Conservation (phyloP, 208 protist genomes). For the Acanthamoeba healyi region DNA sequence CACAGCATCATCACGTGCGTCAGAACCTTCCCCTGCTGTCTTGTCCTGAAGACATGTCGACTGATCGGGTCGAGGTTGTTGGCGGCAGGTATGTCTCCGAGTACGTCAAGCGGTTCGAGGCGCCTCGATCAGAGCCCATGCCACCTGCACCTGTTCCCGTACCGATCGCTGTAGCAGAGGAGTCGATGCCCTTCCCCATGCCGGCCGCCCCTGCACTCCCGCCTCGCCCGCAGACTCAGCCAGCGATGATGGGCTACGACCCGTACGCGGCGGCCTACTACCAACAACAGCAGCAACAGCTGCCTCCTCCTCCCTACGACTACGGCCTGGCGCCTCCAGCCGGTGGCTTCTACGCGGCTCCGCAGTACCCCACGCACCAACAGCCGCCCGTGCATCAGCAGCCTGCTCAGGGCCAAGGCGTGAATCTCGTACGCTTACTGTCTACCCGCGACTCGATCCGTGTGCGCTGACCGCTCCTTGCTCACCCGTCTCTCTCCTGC, state of each 20-base stretch:
- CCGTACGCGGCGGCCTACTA: not conserved
- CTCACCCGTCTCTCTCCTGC: not conserved
- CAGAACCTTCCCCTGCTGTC: not conserved
- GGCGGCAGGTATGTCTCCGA: slow-evolving; percentile 6
- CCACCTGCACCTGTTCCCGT: not conserved
- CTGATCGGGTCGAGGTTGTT: not conserved
- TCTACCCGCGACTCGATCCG: not conserved
- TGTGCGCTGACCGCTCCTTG: no score
- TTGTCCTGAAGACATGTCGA: no score
- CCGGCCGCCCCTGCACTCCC: not conserved
- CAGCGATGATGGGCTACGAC: not conserved
- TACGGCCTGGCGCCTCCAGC: not conserved
- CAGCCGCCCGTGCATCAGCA: not conserved
- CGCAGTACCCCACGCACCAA: not conserved
- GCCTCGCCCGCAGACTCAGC: not conserved
- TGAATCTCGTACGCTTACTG: slow-evolving; percentile 7
- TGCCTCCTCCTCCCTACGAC: not conserved
- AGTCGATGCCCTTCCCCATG: not conserved
- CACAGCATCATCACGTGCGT: slow-evolving; percentile 63
- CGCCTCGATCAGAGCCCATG: not conserved
- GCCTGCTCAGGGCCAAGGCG: not conserved
- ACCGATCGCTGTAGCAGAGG: not conserved
- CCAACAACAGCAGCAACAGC: not conserved
- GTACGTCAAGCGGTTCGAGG: slow-evolving; percentile 58
- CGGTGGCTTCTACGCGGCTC: not conserved